phyloP scores from a whole-genome alignment of 768 basidiomycete species.

The Boletus fagicola region DNA sequence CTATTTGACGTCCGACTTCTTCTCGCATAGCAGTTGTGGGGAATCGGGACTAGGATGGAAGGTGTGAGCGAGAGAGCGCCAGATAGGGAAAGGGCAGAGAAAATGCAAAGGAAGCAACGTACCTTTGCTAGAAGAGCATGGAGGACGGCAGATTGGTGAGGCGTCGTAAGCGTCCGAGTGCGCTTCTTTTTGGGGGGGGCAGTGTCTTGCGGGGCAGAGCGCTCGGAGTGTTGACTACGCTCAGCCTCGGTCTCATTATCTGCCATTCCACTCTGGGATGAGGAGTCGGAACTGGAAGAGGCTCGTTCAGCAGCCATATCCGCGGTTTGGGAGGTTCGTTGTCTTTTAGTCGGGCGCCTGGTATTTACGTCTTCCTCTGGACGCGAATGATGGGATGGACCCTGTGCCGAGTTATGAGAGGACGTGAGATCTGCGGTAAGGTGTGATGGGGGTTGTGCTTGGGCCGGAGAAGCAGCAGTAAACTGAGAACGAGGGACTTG shows the following conservation, averaged over 20 bases:
- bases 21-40: slow-evolving; percentile 86
- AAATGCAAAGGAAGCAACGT: slow-evolving; percentile 12
- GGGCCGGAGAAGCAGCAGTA: not conserved
- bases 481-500: not conserved
- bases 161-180: slow-evolving; percentile 83
- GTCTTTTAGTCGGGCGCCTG: slow-evolving; percentile 22
- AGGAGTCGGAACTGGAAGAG: slow-evolving; percentile 36
- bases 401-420: slow-evolving; percentile 14
- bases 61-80: not conserved
- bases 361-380: slow-evolving; percentile 23
- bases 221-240: slow-evolving; percentile 42
- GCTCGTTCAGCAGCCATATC: slow-evolving; percentile 26
- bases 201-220: slow-evolving; percentile 31
- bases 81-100: not conserved
- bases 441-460: not conserved
- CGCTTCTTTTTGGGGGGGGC: slow-evolving; percentile 57
- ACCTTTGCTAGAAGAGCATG: slow-evolving; percentile 87
- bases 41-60: slow-evolving; percentile 67
- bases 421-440: slow-evolving; percentile 14
- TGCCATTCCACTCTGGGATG: slow-evolving; percentile 55
- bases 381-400: slow-evolving; percentile 13
- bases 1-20: slow-evolving; percentile 82
- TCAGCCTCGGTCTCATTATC: slow-evolving; percentile 57
- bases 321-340: slow-evolving; percentile 3
- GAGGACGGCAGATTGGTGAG: slow-evolving; percentile 84